Conservation (phyloP, 2,329 filamentous ascomycete species). For the Metarhizium rileyi region DNA sequence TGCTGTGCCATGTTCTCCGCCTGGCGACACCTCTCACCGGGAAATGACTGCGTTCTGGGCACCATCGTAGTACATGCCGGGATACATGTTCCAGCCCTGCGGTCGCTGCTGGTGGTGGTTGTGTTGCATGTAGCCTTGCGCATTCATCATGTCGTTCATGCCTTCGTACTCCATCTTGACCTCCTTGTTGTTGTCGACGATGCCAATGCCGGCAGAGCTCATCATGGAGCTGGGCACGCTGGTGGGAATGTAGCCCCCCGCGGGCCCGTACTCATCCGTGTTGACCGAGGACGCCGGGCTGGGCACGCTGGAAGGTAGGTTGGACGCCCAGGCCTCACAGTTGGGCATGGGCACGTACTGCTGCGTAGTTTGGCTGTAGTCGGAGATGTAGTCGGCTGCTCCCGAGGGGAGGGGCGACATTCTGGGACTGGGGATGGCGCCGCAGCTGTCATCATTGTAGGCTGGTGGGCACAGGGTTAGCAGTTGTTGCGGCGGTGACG, state of each 20-base stretch:
- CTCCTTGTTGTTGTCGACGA: conserved; percentile 22
- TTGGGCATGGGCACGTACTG: conserved; percentile 28
- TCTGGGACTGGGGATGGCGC: conserved; percentile 32
- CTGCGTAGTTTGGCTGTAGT: conserved; percentile 25
- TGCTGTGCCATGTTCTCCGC: neutral
- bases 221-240: conserved; percentile 37
- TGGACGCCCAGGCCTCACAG: conserved; percentile 36
- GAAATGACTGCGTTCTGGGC: conserved; percentile 8
- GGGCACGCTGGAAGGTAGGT: conserved; percentile 38
- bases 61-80: conserved; percentile 19
- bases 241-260: conserved; percentile 35
- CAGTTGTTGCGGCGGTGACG: conserved; percentile 4
- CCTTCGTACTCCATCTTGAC: conserved; percentile 33
- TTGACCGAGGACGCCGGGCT: conserved; percentile 41
- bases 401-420: conserved; percentile 33
- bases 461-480: conserved; percentile 21
- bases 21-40: conserved; percentile 3
- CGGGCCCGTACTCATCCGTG: conserved; percentile 35
- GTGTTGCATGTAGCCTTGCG: conserved; percentile 18
- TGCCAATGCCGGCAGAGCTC: conserved; percentile 10
- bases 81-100: conserved; percentile 23
- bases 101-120: conserved; percentile 17
- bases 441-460: conserved; percentile 31
- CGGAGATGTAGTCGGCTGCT: conserved; percentile 33
- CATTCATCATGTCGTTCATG: conserved; percentile 15